Evolutionary conservation across 129 eudicot genomes (phyloP), one percentile per base, ranked within the genome.

Genomic region (Flaveria robusta): DNA sequence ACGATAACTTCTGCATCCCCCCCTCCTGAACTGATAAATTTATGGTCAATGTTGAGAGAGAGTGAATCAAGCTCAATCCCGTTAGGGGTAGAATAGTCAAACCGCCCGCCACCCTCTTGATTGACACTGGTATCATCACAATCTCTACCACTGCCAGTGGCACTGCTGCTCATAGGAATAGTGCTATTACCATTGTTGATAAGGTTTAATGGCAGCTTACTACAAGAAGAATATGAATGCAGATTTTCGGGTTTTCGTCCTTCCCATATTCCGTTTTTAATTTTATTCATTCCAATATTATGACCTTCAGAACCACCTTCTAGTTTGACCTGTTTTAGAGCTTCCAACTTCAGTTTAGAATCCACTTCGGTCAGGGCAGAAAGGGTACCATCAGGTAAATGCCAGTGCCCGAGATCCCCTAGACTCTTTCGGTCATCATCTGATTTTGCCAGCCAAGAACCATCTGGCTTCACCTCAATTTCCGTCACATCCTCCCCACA

Each of bases 401-500:
- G 98, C 98, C 98, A 92, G 56, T 79, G 87, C 37, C 88, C 86
- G 37, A 92, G 88, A 52, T 92, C 91, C 62, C 90, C 94, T 51
- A 91, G 85, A 76, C 75, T 82, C 78, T 84, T 88, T 26, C 87
- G 87, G 80, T 90, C 92, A 79, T 78, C 85, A 45, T 90, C 98
- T 64, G 88, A 68, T 78, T 88, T 92, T 11, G 86, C 98, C 79
- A 94, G 94, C 98, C 98, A 92, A 59, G 94, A 90, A 75, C 98
- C 96, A 76, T 90, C 96, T 72, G 96, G 92, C 79, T 92, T 92
- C 81, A 90, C 98, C 78, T 92, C 98, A n/a, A 92, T 86, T 64
- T 92, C 98, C 2, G 93, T 84, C 74, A 88, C 74, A 51, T 92
- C 98, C 76, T 92, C 98, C 50, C 84, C 96, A 85, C 90, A 90